Base-by-base conservation (phyloP, 139 green algal species). In the Yamagishiella unicocca region DNA sequence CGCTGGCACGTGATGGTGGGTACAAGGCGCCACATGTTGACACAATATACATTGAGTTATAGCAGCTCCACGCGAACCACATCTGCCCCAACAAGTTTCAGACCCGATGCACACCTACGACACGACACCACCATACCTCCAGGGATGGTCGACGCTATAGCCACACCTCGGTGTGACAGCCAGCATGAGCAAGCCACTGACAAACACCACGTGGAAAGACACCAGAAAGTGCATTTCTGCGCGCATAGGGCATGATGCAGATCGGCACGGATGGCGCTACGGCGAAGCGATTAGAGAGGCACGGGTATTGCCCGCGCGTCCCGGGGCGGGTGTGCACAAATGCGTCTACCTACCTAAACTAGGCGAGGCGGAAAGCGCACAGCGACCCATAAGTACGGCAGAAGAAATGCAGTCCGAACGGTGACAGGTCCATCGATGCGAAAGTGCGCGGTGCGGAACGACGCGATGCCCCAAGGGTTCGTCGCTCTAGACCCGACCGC, bases 211-310 rank as follows among this genome's bases (percentile, higher is more conserved):
- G 29, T 35, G 29, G 19, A 83, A 54, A 35, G 76, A 66, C 2
- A 31, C 33, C 2, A 53, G 14, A 54, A 83, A 83, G 54, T 70
- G 76, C 7, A 83, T 35, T 38, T 83, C 76, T 83, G 76, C 31
- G 53, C 31, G 66, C n/a, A 17, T 58, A 17, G 50, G 50, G 4
- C 8, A 37, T 38, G 70, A 3, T 19, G 70, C 24, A 4, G 38
- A n/a, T 4, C 35, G 66, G 4, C 33, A 33, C 38, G 35, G 17
- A 35, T 1, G 35, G 67, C 2, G 14, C 17, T 0, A 27, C 1
- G 6, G 27, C 2, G 35, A 1, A 6, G n/a, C 22, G 67, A 35
- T n/a, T n/a, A n/a, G n/a, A n/a, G n/a, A n/a, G n/a, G n/a, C n/a
- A n/a, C n/a, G n/a, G n/a, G n/a, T n/a, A n/a, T n/a, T n/a, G n/a